A percentile compares a stretch with the other conserved stretches of the same genome.
Evolutionary conservation across 73 alveolate genomes (phyloP).

Genomic region (Strombidium stylifer): DNA sequence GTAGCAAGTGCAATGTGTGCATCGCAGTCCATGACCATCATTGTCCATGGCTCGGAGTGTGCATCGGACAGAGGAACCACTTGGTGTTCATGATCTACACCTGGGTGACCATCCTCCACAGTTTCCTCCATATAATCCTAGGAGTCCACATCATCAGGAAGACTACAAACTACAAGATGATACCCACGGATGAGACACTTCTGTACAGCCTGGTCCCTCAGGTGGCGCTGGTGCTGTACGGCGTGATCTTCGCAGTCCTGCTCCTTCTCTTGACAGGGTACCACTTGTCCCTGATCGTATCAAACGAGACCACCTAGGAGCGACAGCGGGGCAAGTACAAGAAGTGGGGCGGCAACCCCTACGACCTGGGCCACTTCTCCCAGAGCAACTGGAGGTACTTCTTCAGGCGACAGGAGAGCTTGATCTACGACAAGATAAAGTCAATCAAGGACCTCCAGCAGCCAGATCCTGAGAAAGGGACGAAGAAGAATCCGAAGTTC

Average conservation of each 20-base stretch:
- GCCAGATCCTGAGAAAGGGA: too few relatives aligned
- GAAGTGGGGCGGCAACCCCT: slow-evolving; percentile 28
- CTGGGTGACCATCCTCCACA: neutral
- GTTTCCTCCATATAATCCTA: slow-evolving; percentile 2
- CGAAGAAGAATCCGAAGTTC: too few relatives aligned
- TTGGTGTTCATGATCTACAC: slow-evolving; percentile 13
- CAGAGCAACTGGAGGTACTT: neutral
- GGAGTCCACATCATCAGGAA: neutral
- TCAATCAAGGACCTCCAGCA: too few relatives aligned
- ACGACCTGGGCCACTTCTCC: slow-evolving; percentile 3
- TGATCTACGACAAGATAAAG: too few relatives aligned
- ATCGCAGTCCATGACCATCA: slow-evolving; percentile 50
- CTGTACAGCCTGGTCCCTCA: neutral
- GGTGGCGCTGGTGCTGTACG: neutral
- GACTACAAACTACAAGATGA: neutral
- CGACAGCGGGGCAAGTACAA: slow-evolving; percentile 18
- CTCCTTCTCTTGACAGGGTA: slow-evolving; percentile 14
- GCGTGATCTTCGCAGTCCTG: slow-evolving; percentile 12
- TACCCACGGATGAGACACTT: neutral
- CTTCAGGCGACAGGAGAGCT: too few relatives aligned
- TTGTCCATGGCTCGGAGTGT: slow-evolving; percentile 53
- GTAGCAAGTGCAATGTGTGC: slow-evolving; percentile 36
- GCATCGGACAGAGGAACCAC: slow-evolving; percentile 44
- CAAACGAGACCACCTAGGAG: slow-evolving; percentile 36
- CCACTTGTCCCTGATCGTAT: slow-evolving; percentile 26